Evolutionary conservation across 2,329 filamentous ascomycete species (phyloP).

Genomic region (Rutstroemia sp.): DNA sequence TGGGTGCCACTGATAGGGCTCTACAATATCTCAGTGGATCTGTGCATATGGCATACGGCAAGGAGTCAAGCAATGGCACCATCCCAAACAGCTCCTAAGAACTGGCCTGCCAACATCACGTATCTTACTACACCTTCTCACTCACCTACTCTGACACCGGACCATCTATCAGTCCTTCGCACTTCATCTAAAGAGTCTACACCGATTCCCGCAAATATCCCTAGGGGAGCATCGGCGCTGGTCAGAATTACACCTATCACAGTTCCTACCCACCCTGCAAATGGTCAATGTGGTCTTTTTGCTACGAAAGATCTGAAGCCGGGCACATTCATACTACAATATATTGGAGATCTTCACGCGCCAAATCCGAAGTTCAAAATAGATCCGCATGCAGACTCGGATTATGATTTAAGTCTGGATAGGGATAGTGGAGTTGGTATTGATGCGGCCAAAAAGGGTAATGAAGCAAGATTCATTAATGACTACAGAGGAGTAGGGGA

Average conservation of each 20-base stretch:
- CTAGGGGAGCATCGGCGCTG: constrained; percentile 38
- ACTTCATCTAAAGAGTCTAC: constrained; percentile 21
- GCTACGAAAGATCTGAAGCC: constrained; percentile 46
- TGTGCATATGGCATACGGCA: neutral
- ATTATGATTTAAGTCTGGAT: constrained; percentile 61
- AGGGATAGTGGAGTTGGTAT: constrained; percentile 49
- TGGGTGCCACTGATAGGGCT: neutral
- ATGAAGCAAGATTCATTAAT: constrained; percentile 60
- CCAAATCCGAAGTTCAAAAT: neutral
- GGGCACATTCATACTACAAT: constrained; percentile 51
- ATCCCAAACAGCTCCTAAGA: constrained; percentile 36
- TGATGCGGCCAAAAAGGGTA: constrained; percentile 50
- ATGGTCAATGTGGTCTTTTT: constrained; percentile 53
- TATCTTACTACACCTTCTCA: constrained; percentile 46
- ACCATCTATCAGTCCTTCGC: constrained; percentile 17
- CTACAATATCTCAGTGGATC: neutral
- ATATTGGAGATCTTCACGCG: constrained; percentile 53
- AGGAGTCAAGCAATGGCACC: neutral
- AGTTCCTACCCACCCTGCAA: constrained; percentile 46
- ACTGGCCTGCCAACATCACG: constrained; percentile 47
- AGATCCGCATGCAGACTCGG: constrained; percentile 37
- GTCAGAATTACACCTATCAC: constrained; percentile 49
- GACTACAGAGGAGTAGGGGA: constrained; percentile 51
- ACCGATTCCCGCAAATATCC: constrained; percentile 31
- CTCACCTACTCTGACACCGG: constrained; percentile 32